Base-by-base conservation (phyloP, 805 yeast species). In the Tetrapisispora arboricola region DNA sequence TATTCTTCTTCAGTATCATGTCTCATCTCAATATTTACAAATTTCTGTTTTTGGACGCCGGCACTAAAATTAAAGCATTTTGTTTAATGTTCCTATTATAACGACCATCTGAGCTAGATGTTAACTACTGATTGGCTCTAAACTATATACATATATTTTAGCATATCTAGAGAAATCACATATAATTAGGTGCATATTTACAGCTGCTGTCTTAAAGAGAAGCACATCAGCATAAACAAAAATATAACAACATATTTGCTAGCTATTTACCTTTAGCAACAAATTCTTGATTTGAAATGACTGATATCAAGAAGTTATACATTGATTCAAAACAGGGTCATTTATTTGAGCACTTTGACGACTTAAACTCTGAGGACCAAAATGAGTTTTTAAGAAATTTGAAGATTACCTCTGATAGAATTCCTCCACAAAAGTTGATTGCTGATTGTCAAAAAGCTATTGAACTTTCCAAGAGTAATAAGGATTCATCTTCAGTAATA, bases 311-410 rank as follows among this genome's bases (percentile, higher is more conserved):
- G 46, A 42, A 67, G 38, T 37, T 53, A 13, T 76, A 64, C 50
- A 54, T 52, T 19, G 53, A 60, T 5, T 78, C 80, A 0, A 70
- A 71, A 8, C 85, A 78, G 54, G 54, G 49, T 3, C 82, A 77
- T 43, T 50, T 78, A 15, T 76, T 77, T 54, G 54, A 63, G 22
- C 70, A 68, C 46, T 71, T 70, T 65, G 69, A 69, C 31, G 36
- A 50, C 11, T 60, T 78, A 32, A 31, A 58, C 5, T 42, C 47
- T 1, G 57, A 46, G 1, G 65, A 75, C 40, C 66, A 68, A 49
- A 44, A 49, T 2, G 27, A 44, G 15, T 67, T 73, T 12, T 40
- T 67, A n/a, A 43, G 46, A 4, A 78, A 54, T 39, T 43, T 57
- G 22, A 37, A 40, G 8, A 33, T 43, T 33, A 44, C 47, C 2